Base-by-base conservation (phyloP, 2,329 filamentous ascomycete genomes). In the Pseudocercospora crystallina region DNA sequence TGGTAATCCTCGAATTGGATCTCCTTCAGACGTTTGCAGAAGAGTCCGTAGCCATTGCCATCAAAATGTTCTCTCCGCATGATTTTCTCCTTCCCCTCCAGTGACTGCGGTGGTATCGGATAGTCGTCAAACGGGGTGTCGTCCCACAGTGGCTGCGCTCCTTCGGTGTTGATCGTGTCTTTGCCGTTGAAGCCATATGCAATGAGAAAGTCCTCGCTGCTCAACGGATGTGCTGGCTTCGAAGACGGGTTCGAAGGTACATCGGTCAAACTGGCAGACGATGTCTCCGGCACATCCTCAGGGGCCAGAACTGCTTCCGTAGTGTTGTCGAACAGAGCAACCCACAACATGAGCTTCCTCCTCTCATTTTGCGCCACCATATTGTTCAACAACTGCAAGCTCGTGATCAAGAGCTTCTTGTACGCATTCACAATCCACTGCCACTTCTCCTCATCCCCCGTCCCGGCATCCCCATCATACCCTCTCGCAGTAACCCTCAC, bases 301-400 rank as follows among this genome's bases (percentile, higher is more conserved):
- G 57, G 59, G 13, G 55, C 51, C 26, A 60, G 55, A 5, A 55
- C 53, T 7, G 59, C 68, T 43, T 74, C 71, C 5, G 71, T 64
- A 17, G 45, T 54, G 31, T 57, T 54, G 44, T 84, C 83, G 59
- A 86, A 86, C 2, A 86, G 71, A 64, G 83, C 80, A 33, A 85
- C 69, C 82, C 82, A 86, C 2, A 86, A 73, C 60, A 84, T 80
- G 59, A 85, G 73, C 61, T 86, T 85, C 34, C 81, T 73, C 52
- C 82, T 76, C 67, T 86, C 82, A 58, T 86, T 86, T 54, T 82
- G 78, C 62, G 82, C 82, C 40, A 84, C 81, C 42, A 85, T 77
- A 57, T 85, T 85, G 68, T 85, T 83, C 48, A 85, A 68, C 57
- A 84, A 84, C 62, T 85, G 83, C n/a, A 86, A 72, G 54, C 80